Evolutionary conservation across 768 basidiomycete genomes (phyloP).

Genomic region (Amanita exitialis): DNA sequence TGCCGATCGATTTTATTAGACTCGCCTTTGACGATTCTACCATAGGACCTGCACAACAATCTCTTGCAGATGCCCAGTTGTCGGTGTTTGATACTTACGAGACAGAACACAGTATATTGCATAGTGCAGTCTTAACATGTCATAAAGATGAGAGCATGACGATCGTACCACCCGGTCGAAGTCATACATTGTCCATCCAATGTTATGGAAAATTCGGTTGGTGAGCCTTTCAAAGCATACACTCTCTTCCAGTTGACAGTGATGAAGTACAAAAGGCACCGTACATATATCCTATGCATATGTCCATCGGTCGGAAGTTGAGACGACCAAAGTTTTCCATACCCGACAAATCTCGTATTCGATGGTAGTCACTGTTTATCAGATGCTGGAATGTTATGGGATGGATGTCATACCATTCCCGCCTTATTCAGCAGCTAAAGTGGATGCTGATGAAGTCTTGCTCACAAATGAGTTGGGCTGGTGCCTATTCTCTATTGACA

Average conservation of each 20-base stretch:
- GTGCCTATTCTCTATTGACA: constrained; percentile 84
- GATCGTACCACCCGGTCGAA: constrained; percentile 59
- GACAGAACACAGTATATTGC: constrained; percentile 72
- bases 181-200: constrained; percentile 52
- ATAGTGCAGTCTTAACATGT: constrained; percentile 80
- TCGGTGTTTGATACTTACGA: constrained; percentile 85
- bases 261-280: constrained; percentile 60
- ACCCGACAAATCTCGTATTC: constrained; percentile 85
- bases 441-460: constrained; percentile 19
- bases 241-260: constrained; percentile 8
- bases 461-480: constrained; percentile 49
- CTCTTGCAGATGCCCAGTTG: constrained; percentile 71
- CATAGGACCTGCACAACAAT: constrained; percentile 62
- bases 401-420: constrained; percentile 76
- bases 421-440: constrained; percentile 17
- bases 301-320: constrained; percentile 34
- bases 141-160: constrained; percentile 35
- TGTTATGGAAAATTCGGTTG: constrained; percentile 91
- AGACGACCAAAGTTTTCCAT: constrained; percentile 52
- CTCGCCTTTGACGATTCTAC: constrained; percentile 90
- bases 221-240: constrained; percentile 36
- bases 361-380: constrained; percentile 88
- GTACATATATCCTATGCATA: constrained; percentile 81
- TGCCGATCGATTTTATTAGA: constrained; percentile 79
- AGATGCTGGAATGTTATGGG: constrained; percentile 80